Conservation (phyloP, 192 early-diverging fungal species). For the Geranomyces michiganensis region DNA sequence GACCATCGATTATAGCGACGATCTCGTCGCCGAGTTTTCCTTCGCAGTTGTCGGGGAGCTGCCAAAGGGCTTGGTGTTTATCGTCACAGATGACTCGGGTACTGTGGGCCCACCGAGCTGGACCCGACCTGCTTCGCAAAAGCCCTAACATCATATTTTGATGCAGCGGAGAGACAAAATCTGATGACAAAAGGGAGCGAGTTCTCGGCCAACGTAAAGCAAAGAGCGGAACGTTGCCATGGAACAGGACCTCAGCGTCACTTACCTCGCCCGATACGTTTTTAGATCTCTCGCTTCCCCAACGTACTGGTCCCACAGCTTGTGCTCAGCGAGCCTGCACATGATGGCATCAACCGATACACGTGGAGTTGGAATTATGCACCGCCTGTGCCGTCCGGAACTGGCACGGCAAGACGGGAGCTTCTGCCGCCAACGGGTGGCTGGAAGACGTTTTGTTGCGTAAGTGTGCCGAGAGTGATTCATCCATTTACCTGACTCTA, state of each 20-base stretch:
- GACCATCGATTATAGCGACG: constrained; percentile 30
- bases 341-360: constrained; percentile 15
- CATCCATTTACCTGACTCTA: not conserved
- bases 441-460: constrained; percentile 21
- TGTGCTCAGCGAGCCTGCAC: not conserved
- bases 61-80: constrained; percentile 21
- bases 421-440: constrained; percentile 26
- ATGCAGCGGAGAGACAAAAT: constrained; percentile 2
- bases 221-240: too few species aligned
- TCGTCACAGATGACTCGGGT: constrained; percentile 16
- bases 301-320: constrained; percentile 2
- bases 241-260: too few species aligned
- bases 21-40: constrained; percentile 3
- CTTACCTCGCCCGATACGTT: too few species aligned
- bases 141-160: too few species aligned
- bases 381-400: constrained; percentile 10
- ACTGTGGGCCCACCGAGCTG: too few species aligned
- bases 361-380: constrained; percentile 27
- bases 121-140: too few species aligned
- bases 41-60: not conserved
- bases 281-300: not conserved
- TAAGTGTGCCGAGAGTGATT: constrained; percentile 1
- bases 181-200: constrained; percentile 6
- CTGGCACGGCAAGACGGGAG: constrained; percentile 6
- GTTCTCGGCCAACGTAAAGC: constrained; percentile 1